Percentiles rank a stretch among this genome's conserved stretches.
Conservation (phyloP, 2,329 filamentous ascomycete genomes). For the Boeremia lycopersici region DNA sequence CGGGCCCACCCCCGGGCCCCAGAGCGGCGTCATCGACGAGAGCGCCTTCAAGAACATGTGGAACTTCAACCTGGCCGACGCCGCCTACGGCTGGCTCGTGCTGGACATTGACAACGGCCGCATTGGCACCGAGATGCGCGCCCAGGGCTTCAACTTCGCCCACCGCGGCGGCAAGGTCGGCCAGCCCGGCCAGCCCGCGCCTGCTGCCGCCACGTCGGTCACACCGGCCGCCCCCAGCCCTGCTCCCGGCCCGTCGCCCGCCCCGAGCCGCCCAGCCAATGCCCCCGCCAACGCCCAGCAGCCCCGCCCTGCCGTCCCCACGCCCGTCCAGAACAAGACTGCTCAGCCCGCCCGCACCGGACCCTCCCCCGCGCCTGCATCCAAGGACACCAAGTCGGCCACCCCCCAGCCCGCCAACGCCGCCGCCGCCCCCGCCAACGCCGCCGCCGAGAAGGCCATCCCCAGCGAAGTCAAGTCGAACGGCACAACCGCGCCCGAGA, state of each 20-base stretch:
- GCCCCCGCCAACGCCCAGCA: slow-evolving; percentile 42
- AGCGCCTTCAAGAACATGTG: slow-evolving; percentile 99
- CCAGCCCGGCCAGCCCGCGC: slow-evolving; percentile 45
- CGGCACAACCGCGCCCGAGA: slow-evolving; percentile 53
- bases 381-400: slow-evolving; percentile 56
- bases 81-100: slow-evolving; percentile 94
- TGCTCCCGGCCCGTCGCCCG: slow-evolving; percentile 45
- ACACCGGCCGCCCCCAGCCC: slow-evolving; percentile 50
- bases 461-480: slow-evolving; percentile 56
- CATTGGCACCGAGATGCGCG: slow-evolving; percentile 97
- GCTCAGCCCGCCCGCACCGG: slow-evolving; percentile 47
- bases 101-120: slow-evolving; percentile 93
- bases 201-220: slow-evolving; percentile 41
- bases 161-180: slow-evolving; percentile 81
- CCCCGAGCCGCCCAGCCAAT: slow-evolving; percentile 38
- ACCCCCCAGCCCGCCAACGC: slow-evolving; percentile 54
- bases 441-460: slow-evolving; percentile 48
- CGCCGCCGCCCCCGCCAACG: slow-evolving; percentile 39
- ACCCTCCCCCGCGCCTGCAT: slow-evolving; percentile 49
- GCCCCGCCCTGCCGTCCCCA: slow-evolving; percentile 37
- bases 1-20: slow-evolving; percentile 74
- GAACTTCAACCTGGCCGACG: slow-evolving; percentile 99
- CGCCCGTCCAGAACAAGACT: slow-evolving; percentile 49
- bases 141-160: slow-evolving; percentile 98
- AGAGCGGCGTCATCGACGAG: slow-evolving; percentile 91